These are phyloP conservation scores for Blepharisma stoltei DNA, from an alignment of 73 alveolate genomes.

Conservation along the genomic window DNA sequence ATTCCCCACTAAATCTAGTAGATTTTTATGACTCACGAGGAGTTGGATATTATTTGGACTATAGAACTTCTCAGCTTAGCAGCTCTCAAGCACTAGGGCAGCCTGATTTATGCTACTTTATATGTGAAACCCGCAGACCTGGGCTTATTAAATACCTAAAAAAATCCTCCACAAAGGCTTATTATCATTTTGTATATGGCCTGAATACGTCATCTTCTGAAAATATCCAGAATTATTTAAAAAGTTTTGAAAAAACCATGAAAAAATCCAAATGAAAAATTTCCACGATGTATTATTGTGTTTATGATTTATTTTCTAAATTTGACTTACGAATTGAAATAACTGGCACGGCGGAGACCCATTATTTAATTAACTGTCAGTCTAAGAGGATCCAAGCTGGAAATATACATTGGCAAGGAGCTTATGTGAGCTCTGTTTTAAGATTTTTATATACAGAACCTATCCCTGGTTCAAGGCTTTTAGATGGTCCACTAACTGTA, in stretches of 20 bases:
- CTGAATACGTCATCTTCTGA: not conserved
- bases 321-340: conserved; percentile 37
- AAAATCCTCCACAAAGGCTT: not conserved
- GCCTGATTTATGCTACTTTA: conserved; percentile 33
- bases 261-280: conserved; percentile 21
- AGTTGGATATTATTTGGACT: too few relatives aligned
- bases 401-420: conserved; percentile 37
- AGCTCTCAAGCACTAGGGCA: conserved; percentile 30
- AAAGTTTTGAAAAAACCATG: not conserved
- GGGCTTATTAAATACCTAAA: not conserved
- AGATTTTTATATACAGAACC: conserved; percentile 38
- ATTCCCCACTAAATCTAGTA: too few relatives aligned
- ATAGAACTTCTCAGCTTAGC: too few relatives aligned
- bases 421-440: conserved; percentile 35
- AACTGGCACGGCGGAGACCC: conserved; percentile 32
- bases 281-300: conserved; percentile 17
- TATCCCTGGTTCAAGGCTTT: conserved; percentile 1
- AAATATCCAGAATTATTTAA: conserved; percentile 10
- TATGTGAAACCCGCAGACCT: conserved; percentile 22
- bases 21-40: too few relatives aligned
- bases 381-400: not conserved
- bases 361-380: conserved; percentile 2
- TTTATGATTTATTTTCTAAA: conserved; percentile 31
- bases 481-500: conserved; percentile 13
- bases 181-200: conserved; percentile 37